Percentiles rank a stretch among this genome's conserved stretches.
Evolutionary conservation across 164 flowering plant genomes (phyloP).

Genomic region (Liquidambar formosana): DNA sequence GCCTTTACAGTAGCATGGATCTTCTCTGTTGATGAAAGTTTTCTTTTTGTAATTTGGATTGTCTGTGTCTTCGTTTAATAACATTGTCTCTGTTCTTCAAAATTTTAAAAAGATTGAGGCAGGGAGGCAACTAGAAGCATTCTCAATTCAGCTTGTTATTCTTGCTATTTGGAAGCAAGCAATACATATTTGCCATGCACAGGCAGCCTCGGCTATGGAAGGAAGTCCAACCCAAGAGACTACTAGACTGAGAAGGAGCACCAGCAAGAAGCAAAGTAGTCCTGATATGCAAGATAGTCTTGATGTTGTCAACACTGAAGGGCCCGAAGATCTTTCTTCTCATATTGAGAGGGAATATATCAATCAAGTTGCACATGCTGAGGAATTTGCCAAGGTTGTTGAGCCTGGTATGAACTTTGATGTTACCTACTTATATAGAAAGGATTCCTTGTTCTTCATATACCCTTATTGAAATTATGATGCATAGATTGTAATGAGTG

Average conservation of each 20-base stretch:
- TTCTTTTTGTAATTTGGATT: not conserved
- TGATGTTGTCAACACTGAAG: slow-evolving; percentile 32
- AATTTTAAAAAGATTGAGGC: slow-evolving; percentile 43
- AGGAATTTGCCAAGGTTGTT: slow-evolving; percentile 69
- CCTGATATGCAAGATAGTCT: slow-evolving; percentile 37
- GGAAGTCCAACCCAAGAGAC: slow-evolving; percentile 70
- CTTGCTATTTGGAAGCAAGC: slow-evolving; percentile 99
- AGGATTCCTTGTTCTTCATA: not conserved
- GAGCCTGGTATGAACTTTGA: slow-evolving; percentile 65
- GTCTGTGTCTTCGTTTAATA: not conserved
- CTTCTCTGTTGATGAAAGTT: not conserved
- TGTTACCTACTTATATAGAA: not conserved
- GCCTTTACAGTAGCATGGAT: not conserved
- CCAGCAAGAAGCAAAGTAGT: slow-evolving; percentile 35
- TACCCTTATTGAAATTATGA: not conserved
- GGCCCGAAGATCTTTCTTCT: slow-evolving; percentile 54
- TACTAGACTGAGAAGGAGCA: slow-evolving; percentile 37
- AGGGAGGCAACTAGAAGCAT: slow-evolving; percentile 79
- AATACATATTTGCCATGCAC: slow-evolving; percentile 85
- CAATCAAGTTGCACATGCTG: slow-evolving; percentile 81
- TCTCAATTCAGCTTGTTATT: slow-evolving; percentile 90
- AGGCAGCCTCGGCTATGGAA: slow-evolving; percentile 82
- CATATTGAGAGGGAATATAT: slow-evolving; percentile 81
- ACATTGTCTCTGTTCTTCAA: not conserved
- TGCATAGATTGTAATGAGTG: not conserved